These are phyloP conservation scores for Fusarium bactridioides DNA, from an alignment of 2,329 filamentous ascomycete species.

Conservation along the genomic window DNA sequence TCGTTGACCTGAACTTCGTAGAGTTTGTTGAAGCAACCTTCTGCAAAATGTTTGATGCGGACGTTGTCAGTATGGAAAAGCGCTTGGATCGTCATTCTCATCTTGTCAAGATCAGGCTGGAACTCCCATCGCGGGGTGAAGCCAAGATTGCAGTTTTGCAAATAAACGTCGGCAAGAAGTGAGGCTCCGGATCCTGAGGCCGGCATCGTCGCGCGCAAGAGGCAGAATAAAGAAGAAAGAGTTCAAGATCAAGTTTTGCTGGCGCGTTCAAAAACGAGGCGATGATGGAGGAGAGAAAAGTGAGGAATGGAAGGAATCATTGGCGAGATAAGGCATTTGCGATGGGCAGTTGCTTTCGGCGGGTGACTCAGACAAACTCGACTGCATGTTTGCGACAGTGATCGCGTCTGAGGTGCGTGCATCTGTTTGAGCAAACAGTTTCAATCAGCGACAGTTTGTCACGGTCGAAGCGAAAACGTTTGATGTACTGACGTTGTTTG, in stretches of 20 bases:
- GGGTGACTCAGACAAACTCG: neutral
- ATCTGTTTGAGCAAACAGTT: neutral
- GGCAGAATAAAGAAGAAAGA: neutral
- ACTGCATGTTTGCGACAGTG: neutral
- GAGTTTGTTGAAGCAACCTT: constrained; percentile 40
- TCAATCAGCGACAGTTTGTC: neutral
- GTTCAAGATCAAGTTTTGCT: neutral
- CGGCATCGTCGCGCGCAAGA: neutral
- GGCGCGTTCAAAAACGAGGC: no score
- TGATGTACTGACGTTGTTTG: neutral
- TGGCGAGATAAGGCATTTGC: neutral
- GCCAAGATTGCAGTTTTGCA: neutral
- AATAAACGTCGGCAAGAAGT: neutral
- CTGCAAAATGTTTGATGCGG: constrained; percentile 10
- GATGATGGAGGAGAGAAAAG: neutral
- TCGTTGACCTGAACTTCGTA: constrained; percentile 16
- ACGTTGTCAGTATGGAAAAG: neutral
- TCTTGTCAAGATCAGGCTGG: constrained; percentile 5
- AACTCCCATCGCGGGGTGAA: constrained; percentile 22
- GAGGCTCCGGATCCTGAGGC: neutral
- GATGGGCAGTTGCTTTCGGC: neutral
- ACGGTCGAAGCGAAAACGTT: neutral
- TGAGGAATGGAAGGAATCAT: neutral
- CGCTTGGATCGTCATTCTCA: neutral
- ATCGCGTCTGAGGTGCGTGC: neutral